These are phyloP conservation scores for Spizellomyces sp. DNA, from an alignment of 192 early-diverging fungal species.

Conservation along the genomic window DNA sequence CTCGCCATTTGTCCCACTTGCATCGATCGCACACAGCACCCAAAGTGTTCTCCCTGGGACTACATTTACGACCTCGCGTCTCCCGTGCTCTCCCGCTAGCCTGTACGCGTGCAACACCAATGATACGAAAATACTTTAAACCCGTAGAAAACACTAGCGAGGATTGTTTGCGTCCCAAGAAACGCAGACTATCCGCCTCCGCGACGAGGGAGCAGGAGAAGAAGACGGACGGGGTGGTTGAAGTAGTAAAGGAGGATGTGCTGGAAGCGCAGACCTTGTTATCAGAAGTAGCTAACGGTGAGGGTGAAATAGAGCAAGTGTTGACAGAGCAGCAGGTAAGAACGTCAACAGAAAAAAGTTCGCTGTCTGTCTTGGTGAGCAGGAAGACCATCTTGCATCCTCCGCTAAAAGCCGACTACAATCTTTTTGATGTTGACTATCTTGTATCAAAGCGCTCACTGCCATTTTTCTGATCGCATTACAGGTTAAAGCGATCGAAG, in stretches of 20 bases:
- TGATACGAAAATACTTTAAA: conserved; percentile 26
- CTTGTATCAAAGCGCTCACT: no score
- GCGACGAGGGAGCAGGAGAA: neutral
- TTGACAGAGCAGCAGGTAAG: neutral
- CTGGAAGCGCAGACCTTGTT: no score
- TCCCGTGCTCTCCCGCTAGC: neutral
- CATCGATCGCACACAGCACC: no score
- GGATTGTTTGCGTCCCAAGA: neutral
- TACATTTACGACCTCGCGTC: neutral
- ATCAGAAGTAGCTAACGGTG: no score
- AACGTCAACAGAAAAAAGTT: neutral
- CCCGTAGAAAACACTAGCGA: conserved; percentile 7
- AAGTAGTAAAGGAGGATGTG: neutral
- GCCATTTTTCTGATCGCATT: neutral
- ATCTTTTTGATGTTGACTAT: no score
- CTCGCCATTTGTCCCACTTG: no score
- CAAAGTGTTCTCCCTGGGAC: no score
- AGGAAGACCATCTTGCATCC: neutral
- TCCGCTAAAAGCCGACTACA: neutral
- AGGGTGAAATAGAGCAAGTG: neutral
- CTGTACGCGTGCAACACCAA: conserved; percentile 5
- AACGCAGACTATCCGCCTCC: neutral
- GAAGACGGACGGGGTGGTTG: neutral
- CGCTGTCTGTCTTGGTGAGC: neutral
- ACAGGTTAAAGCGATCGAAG: conserved; percentile 3